These are phyloP conservation scores for Diddensiella caesifluorescens DNA, from an alignment of 805 yeast species.

Conservation along the genomic window DNA sequence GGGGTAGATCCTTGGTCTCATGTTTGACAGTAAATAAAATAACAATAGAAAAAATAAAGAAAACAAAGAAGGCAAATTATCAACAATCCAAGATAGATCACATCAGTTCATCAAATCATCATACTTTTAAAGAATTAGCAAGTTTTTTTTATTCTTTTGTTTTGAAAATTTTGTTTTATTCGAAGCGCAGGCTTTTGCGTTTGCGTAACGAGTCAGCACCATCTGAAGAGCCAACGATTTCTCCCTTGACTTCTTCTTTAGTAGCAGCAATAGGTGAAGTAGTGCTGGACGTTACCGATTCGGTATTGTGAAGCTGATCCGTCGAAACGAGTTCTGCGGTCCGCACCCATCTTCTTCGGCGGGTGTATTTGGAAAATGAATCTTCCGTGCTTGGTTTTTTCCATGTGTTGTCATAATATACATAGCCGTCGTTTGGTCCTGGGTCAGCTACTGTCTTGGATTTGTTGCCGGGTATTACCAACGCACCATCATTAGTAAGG, in stretches of 20 bases:
- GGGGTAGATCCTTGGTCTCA: slow-evolving; percentile 40
- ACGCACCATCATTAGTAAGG: slow-evolving; percentile 79
- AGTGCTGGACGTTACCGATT: slow-evolving; percentile 1
- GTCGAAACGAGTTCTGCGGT: slow-evolving; percentile 50
- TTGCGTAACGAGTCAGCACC: slow-evolving; percentile 7
- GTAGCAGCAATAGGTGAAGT: slow-evolving; percentile 6
- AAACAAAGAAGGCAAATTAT: slow-evolving; percentile 2
- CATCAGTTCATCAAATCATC: too few relatives aligned
- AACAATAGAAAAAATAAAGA: not conserved
- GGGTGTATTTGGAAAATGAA: slow-evolving; percentile 81
- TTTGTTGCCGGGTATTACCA: slow-evolving; percentile 49
- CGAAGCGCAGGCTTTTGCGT: slow-evolving; percentile 23
- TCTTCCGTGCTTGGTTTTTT: slow-evolving; percentile 84
- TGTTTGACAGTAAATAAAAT: slow-evolving; percentile 7
- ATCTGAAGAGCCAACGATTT: not conserved
- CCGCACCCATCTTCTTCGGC: slow-evolving; percentile 93
- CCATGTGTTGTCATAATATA: slow-evolving; percentile 93
- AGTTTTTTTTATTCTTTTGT: not conserved
- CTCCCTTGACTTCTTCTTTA: not conserved
- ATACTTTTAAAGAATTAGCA: slow-evolving; percentile 1
- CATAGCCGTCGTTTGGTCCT: slow-evolving; percentile 72
- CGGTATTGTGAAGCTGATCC: slow-evolving; percentile 5
- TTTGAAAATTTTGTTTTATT: slow-evolving; percentile 9
- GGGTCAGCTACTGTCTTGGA: slow-evolving; percentile 54
- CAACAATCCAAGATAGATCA: too few relatives aligned